Evolutionary conservation across 2,329 filamentous ascomycete genomes (phyloP).

Genomic region (Fusarium tuaranense): DNA sequence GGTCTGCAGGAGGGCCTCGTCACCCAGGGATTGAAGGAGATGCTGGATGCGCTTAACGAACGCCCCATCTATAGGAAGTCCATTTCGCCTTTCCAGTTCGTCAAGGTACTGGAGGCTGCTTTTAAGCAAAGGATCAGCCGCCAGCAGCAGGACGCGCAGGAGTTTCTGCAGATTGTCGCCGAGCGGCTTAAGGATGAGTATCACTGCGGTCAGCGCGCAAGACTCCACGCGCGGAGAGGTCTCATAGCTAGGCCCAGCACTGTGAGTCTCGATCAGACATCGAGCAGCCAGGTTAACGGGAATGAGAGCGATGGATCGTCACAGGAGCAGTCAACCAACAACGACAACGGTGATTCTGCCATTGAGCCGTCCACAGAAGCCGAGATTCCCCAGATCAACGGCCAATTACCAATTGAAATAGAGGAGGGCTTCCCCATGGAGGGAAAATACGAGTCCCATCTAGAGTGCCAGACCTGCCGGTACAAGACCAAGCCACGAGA

Average conservation of each 20-base stretch:
- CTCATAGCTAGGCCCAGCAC: conserved; percentile 25
- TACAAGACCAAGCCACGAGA: conserved; percentile 88
- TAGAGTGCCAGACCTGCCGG: conserved; percentile 89
- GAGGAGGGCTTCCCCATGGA: conserved; percentile 91
- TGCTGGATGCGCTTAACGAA: conserved; percentile 93
- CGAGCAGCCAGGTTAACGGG: conserved; percentile 38
- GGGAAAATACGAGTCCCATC: conserved; percentile 92
- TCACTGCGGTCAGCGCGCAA: conserved; percentile 82
- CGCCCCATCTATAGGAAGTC: conserved; percentile 94
- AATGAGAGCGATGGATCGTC: conserved; percentile 15
- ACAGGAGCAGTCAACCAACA: conserved; percentile 19
- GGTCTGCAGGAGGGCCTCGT: conserved; percentile 84
- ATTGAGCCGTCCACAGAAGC: conserved; percentile 40
- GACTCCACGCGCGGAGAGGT: conserved; percentile 64
- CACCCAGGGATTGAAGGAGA: conserved; percentile 89
- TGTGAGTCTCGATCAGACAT: conserved; percentile 27
- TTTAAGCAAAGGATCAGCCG: conserved; percentile 92
- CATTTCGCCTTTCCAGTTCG: conserved; percentile 87
- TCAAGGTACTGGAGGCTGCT: conserved; percentile 83
- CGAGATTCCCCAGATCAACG: conserved; percentile 34
- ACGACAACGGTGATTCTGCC: conserved; percentile 31
- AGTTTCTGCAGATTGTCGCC: conserved; percentile 93
- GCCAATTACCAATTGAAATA: conserved; percentile 52
- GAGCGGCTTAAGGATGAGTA: conserved; percentile 96
- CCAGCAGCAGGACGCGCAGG: conserved; percentile 97